A percentile compares a stretch with the other conserved stretches of the same genome.
These are phyloP conservation scores for Ustanciosporium gigantosporum DNA, from an alignment of 1,284 basidiomycete species.

Conservation along the genomic window DNA sequence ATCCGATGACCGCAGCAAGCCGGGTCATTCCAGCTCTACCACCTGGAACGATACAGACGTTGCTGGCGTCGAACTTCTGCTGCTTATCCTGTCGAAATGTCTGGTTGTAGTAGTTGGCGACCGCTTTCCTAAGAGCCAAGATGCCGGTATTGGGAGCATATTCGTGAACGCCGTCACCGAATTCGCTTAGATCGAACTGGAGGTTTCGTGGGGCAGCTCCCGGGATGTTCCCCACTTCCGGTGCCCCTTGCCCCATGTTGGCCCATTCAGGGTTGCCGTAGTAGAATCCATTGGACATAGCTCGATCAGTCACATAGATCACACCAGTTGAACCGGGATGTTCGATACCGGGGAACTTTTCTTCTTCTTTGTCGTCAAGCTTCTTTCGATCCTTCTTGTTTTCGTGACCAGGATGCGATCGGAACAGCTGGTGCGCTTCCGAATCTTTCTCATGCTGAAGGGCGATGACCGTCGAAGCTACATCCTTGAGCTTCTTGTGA, in stretches of 20 bases:
- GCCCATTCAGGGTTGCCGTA: conserved; percentile 42
- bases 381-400: not conserved
- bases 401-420: conserved; percentile 40
- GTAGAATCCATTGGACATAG: conserved; percentile 47
- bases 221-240: conserved; percentile 71
- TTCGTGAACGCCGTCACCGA: conserved; percentile 69
- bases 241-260: conserved; percentile 48
- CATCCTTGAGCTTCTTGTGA: conserved; percentile 17
- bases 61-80: conserved; percentile 85
- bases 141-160: conserved; percentile 92
- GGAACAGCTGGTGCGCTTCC: conserved; percentile 53
- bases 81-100: conserved; percentile 78
- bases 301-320: conserved; percentile 65
- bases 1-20: conserved; percentile 84
- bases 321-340: conserved; percentile 64
- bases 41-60: conserved; percentile 84
- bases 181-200: conserved; percentile 67
- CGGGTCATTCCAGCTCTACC: conserved; percentile 85
- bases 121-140: conserved; percentile 65
- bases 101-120: conserved; percentile 68
- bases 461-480: conserved; percentile 11
- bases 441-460: conserved; percentile 39
- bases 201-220: conserved; percentile 72
- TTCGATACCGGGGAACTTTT: conserved; percentile 44
- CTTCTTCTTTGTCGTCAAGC: conserved; percentile 7